Base-by-base conservation (phyloP, 2,329 filamentous ascomycete genomes). In the Fusarium compactum region DNA sequence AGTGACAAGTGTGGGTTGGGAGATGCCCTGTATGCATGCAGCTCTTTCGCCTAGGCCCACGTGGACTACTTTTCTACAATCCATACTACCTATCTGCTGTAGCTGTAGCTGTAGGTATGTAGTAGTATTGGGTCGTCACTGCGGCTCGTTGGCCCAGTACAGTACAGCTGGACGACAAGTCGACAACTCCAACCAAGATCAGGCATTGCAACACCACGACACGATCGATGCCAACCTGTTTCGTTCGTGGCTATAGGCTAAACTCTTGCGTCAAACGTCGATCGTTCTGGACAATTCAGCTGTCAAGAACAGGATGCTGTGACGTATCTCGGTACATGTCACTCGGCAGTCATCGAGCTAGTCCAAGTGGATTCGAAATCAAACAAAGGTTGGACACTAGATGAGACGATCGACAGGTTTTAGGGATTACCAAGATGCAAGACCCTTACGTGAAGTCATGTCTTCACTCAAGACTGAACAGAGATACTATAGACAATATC, bases 1-100 rank as follows among this genome's bases (percentile, higher is more conserved):
- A 44, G 60, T 51, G 67, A 71, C 67, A 70, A 57, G 58, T 61
- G 60, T 47, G 51, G 54, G 58, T 59, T 60, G 58, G 58, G 46
- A 68, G 51, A 55, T 58, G 67, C 67, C 67, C 52, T 70, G 57
- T 70, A 34, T 48, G 41, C 43, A 68, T 70, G 67, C 67, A 70
- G 52, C 58, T 51, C 11, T 63, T n/a, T 29, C 22, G 41, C 52
- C 60, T 47, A 55, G 53, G 55, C 44, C 60, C 66, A 69, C 66
- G 65, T 69, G 60, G 60, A 48, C 65, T 27, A 38, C 18, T 32
- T 53, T 64, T 51, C 25, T 20, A 15, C 40, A 38, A 32, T 38
- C 34, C 34, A 38, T 52, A 15, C 18, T 15, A 27, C 41, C 24
- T 27, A 27, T 52, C 24, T 27, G 25, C 6, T 52, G 48, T 18